Evolutionary conservation across 2,329 filamentous ascomycete genomes (phyloP), one percentile per base, ranked within the genome.

Genomic region (Teratosphaeria zuluensis): DNA sequence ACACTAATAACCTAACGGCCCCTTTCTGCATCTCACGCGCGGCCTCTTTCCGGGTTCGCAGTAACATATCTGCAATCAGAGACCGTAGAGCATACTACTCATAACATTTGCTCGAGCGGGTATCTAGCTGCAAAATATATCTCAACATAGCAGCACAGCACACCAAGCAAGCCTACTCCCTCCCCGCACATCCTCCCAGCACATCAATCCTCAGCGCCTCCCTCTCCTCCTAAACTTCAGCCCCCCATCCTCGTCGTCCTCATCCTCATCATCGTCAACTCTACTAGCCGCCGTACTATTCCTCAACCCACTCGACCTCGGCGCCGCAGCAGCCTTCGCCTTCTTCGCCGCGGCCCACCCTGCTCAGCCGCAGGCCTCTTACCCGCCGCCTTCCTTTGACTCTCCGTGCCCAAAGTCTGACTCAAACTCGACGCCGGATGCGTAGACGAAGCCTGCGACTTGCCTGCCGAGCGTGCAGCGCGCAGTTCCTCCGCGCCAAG

Each of bases 221-320:
- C 35, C 35, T 66, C 75, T 76, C 60, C 78, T 73, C 63, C 77
- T 77, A 63, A 84, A 84, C 33, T 79, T 80, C 59, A 78, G 73
- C 62, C 62, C 66, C 31, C 83, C 82, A 65, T 82, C 81, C 52
- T 82, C 80, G 35, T 80, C 79, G 6, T 73, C 70, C 35, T 64
- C 66, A 11, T 68, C 53, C n/a, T 6, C 48, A 46, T 6, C 48
- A 46, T 55, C 52, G 65, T 56, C 61, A 56, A 21, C 57, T 55
- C 21, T 54, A 21, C 19, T 7, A 54, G 30, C 55, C 53, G 58
- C 56, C 52, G 59, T 58, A 48, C 55, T 46, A 48, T 57, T 51
- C 35, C 56, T 59, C 21, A 55, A 53, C 61, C 66, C 31, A 68
- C 56, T 68, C 64, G 62, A 71, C 54, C 59, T 66, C 48, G 64